These are phyloP conservation scores for Wickerhamiella australiensis DNA, from an alignment of 805 yeast genomes.

Conservation along the genomic window DNA sequence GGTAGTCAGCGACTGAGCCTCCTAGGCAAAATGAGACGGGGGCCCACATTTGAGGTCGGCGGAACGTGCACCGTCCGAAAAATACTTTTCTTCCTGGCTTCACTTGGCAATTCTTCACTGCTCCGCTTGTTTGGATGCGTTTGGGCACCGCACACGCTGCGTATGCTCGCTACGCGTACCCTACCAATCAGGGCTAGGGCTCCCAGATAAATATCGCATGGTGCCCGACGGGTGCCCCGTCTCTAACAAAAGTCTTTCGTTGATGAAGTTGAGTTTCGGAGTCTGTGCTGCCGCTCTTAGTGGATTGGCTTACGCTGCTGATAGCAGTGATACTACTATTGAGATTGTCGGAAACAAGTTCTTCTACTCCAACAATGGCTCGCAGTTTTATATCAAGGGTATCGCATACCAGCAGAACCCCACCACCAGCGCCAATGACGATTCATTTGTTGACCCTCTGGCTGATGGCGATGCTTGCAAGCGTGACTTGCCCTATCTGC, in stretches of 20 bases:
- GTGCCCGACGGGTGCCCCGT: not conserved
- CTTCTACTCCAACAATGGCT: constrained; percentile 56
- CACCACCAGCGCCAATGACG: constrained; percentile 27
- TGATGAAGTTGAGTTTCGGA: constrained; percentile 23
- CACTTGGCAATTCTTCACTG: too few relatives aligned
- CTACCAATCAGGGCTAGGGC: constrained; percentile 7
- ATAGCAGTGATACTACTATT: constrained; percentile 34
- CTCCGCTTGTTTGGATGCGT: too few relatives aligned
- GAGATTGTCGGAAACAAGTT: constrained; percentile 64
- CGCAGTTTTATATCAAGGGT: constrained; percentile 80
- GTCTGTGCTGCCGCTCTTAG: constrained; percentile 14
- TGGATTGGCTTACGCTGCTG: constrained; percentile 18
- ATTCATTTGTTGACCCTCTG: constrained; percentile 56
- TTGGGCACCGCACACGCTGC: too few relatives aligned
- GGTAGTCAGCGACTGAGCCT: constrained; percentile 1
- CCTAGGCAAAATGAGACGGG: not conserved
- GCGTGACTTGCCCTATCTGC: constrained; percentile 72
- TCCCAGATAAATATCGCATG: not conserved
- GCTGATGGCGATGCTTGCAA: constrained; percentile 57
- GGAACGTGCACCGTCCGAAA: too few relatives aligned
- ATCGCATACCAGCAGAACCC: constrained; percentile 69
- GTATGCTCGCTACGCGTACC: too few relatives aligned
- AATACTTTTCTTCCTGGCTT: too few relatives aligned
- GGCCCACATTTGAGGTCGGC: too few relatives aligned
- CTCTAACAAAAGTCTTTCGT: too few relatives aligned